These are phyloP conservation scores for Ochromonadaceae sp. DNA, from an alignment of 352 stramenopile species.

Conservation along the genomic window DNA sequence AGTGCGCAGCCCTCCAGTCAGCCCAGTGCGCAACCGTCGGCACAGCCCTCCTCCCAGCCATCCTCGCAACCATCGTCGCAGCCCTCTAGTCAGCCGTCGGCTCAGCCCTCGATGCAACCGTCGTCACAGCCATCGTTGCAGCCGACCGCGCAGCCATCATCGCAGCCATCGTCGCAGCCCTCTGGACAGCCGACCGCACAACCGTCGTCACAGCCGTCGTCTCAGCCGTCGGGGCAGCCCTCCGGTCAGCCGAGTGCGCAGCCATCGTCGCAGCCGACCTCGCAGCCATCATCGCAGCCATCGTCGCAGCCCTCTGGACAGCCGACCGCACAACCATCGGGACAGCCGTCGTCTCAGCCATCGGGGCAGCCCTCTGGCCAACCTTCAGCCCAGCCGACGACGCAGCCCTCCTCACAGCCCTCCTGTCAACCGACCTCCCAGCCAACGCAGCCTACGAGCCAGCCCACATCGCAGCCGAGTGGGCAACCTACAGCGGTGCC, in stretches of 20 bases:
- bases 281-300: background rate
- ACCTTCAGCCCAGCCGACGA: background rate
- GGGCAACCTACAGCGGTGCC: background rate
- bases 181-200: background rate
- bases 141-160: background rate
- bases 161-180: slow-evolving; percentile 10
- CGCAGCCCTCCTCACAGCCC: background rate
- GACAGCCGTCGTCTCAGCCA: background rate
- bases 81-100: background rate
- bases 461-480: background rate
- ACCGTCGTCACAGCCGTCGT: background rate
- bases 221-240: background rate
- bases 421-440: background rate
- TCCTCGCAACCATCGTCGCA: background rate
- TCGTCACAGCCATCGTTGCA: background rate
- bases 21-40: too few species aligned
- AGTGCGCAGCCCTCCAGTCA: too few species aligned
- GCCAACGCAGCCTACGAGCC: background rate
- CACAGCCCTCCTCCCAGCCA: too few species aligned
- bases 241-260: background rate
- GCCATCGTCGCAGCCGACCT: background rate
- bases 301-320: background rate
- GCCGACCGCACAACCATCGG: background rate
- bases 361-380: background rate
- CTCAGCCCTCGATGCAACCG: background rate